These are phyloP conservation scores for Magnolia sinica DNA, from an alignment of 164 flowering plant genomes.

Conservation along the genomic window DNA sequence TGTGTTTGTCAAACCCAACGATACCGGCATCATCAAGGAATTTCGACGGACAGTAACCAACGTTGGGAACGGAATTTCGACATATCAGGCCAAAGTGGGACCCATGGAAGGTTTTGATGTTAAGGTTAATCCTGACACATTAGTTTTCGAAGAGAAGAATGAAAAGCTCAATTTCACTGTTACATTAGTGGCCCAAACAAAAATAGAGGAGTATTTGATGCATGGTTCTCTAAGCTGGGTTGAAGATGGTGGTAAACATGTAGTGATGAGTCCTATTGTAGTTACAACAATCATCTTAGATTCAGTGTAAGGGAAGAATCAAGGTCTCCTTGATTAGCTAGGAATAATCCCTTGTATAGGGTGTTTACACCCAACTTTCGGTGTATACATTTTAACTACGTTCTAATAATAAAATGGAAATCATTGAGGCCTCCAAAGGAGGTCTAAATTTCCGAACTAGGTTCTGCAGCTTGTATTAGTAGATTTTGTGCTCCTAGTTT, in stretches of 20 bases:
- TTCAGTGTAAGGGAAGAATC: background rate
- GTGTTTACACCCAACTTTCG: background rate
- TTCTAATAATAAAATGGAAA: background rate
- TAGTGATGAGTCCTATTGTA: conserved; percentile 63
- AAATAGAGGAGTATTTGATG: conserved; percentile 22
- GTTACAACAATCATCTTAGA: conserved; percentile 31
- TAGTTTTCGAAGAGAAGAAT: conserved; percentile 40
- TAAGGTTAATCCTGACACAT: conserved; percentile 38
- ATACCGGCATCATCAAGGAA: conserved; percentile 18
- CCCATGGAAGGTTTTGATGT: conserved; percentile 40
- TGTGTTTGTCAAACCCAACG: conserved; percentile 31
- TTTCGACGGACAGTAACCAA: conserved; percentile 58
- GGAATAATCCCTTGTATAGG: background rate
- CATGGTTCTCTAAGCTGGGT: conserved; percentile 55
- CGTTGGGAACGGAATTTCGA: conserved; percentile 39
- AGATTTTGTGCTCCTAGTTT: no score
- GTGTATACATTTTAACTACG: background rate
- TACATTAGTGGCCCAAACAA: conserved; percentile 26
- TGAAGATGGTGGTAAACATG: conserved; percentile 34
- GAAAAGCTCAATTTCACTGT: conserved; percentile 46
- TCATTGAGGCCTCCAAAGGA: background rate
- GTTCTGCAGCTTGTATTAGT: background rate
- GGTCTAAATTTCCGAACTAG: background rate
- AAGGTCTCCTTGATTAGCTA: no score
- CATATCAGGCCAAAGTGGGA: conserved; percentile 38